A percentile compares a stretch with the other conserved stretches of the same genome.
Conservation (phyloP, 2,329 filamentous ascomycete species). For the Pseudopyricularia javanii region DNA sequence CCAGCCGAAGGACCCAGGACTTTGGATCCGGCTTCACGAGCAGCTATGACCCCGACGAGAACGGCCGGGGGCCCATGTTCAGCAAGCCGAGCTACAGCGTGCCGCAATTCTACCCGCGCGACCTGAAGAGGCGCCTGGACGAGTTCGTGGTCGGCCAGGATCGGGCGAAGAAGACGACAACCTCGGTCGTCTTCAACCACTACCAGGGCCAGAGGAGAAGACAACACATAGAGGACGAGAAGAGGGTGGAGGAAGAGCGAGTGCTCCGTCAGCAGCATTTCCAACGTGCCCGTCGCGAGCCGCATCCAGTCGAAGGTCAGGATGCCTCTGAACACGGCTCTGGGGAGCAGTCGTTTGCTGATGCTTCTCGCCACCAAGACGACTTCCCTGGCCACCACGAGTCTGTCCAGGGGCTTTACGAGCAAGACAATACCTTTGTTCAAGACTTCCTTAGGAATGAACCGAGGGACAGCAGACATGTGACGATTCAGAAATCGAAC, state of each 20-base stretch:
- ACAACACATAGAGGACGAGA: constrained; percentile 62
- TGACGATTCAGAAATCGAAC: constrained; percentile 93
- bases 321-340: constrained; percentile 11
- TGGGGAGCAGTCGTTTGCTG: constrained; percentile 14
- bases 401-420: constrained; percentile 28
- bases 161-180: constrained; percentile 84
- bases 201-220: constrained; percentile 78
- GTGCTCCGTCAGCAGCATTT: constrained; percentile 58
- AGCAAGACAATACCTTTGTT: constrained; percentile 8
- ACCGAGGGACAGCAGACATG: constrained; percentile 13
- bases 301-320: constrained; percentile 70
- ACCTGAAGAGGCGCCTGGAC: constrained; percentile 82
- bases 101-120: constrained; percentile 50
- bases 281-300: constrained; percentile 49
- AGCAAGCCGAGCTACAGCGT: constrained; percentile 44
- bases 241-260: constrained; percentile 47
- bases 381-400: constrained; percentile 42
- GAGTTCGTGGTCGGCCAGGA: constrained; percentile 96
- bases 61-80: constrained; percentile 48
- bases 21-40: constrained; percentile 47
- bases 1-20: constrained; percentile 29
- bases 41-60: constrained; percentile 44
- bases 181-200: constrained; percentile 90
- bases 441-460: not conserved
- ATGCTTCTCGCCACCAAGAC: constrained; percentile 29